phyloP scores from a whole-genome alignment of 495 filamentous ascomycete genomes.

The Massariosphaeria phaeospora region DNA sequence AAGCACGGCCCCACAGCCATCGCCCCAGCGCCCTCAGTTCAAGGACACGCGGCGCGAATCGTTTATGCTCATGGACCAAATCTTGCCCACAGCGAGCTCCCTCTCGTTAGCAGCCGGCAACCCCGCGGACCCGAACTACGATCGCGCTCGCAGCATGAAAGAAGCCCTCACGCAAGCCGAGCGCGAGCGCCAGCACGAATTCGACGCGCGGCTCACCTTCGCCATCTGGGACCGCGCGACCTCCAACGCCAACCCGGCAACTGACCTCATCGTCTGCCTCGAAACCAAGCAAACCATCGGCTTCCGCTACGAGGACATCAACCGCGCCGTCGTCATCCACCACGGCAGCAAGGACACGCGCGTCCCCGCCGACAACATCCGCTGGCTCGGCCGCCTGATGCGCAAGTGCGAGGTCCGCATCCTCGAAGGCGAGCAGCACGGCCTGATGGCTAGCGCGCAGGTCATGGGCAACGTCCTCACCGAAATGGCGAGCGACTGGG shows the following conservation, averaged over 20 bases:
- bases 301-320: slow-evolving; percentile 96
- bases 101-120: slow-evolving; percentile 25
- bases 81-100: slow-evolving; percentile 35
- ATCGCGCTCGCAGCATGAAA: slow-evolving; percentile 19
- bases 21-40: slow-evolving; percentile 35
- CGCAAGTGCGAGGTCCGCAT: slow-evolving; percentile 70
- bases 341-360: slow-evolving; percentile 87
- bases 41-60: slow-evolving; percentile 36
- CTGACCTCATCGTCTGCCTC: slow-evolving; percentile 87
- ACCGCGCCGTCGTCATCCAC: slow-evolving; percentile 81
- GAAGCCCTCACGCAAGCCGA: slow-evolving; percentile 46
- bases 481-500: slow-evolving; percentile 92
- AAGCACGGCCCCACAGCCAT: slow-evolving; percentile 29
- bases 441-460: slow-evolving; percentile 86
- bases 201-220: slow-evolving; percentile 81
- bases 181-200: slow-evolving; percentile 69
- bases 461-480: slow-evolving; percentile 92
- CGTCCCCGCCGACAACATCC: slow-evolving; percentile 90
- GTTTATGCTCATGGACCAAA: slow-evolving; percentile 42
- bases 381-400: slow-evolving; percentile 94
- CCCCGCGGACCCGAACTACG: slow-evolving; percentile 26
- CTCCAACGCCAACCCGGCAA: slow-evolving; percentile 84
- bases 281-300: slow-evolving; percentile 89
- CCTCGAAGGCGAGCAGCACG: slow-evolving; percentile 89
- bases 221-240: slow-evolving; percentile 95